Conservation (phyloP, 1,139 yeast genomes). For the Diutina sp. region DNA sequence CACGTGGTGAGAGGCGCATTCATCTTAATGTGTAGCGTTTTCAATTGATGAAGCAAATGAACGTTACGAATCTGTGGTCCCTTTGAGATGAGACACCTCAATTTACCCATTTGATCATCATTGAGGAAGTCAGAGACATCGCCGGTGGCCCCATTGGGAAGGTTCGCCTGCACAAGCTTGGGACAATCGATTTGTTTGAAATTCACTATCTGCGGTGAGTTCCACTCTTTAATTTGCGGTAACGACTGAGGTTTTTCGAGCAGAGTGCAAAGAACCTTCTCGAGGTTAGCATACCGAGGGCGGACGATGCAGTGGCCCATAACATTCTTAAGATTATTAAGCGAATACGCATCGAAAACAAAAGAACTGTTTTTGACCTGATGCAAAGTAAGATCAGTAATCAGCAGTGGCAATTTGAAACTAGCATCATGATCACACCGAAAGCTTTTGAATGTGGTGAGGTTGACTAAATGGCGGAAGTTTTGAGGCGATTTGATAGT, state of each 20-base stretch:
- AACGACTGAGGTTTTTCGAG: too few relatives aligned
- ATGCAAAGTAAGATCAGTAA: neutral
- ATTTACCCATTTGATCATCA: neutral
- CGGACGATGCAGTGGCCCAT: too few relatives aligned
- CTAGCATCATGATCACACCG: neutral
- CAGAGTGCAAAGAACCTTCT: too few relatives aligned
- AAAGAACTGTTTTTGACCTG: neutral
- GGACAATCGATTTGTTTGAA: too few relatives aligned
- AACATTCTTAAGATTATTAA: neutral
- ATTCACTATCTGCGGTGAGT: too few relatives aligned
- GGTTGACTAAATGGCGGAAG: neutral
- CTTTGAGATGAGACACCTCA: neutral
- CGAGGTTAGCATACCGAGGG: too few relatives aligned
- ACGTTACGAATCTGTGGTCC: neutral
- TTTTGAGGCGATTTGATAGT: neutral
- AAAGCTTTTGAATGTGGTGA: neutral
- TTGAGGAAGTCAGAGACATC: too few relatives aligned
- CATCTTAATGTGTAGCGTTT: neutral
- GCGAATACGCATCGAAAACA: neutral
- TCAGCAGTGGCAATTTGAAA: neutral
- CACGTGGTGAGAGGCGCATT: neutral
- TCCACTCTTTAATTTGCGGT: too few relatives aligned
- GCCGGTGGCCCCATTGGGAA: too few relatives aligned
- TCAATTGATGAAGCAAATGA: neutral
- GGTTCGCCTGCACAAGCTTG: too few relatives aligned